A percentile compares a stretch with the other conserved stretches of the same genome.
Conservation (phyloP, 2,329 filamentous ascomycete species). For the Myriosclerotinia curreyana region DNA sequence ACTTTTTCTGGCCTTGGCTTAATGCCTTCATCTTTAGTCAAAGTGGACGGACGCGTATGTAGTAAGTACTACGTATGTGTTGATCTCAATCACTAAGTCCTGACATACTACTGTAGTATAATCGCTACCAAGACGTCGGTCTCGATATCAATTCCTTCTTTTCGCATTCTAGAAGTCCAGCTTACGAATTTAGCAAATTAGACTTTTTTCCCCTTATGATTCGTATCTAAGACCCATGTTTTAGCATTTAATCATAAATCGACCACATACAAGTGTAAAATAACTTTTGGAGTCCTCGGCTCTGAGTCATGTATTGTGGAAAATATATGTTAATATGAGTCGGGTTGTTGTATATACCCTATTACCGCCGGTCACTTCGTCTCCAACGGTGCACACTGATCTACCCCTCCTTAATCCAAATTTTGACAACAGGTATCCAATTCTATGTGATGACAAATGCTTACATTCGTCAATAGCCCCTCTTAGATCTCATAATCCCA, state of each 20-base stretch:
- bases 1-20: neutral
- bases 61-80: neutral
- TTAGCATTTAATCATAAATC: too few relatives aligned
- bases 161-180: neutral
- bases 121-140: too few relatives aligned
- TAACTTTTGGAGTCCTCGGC: too few relatives aligned
- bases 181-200: neutral
- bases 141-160: neutral
- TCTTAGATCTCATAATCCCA: neutral
- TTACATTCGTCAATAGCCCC: neutral
- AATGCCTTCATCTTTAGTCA: neutral
- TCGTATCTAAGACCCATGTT: too few relatives aligned
- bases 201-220: too few relatives aligned
- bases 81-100: neutral
- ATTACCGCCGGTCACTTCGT: too few relatives aligned
- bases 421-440: neutral
- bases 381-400: neutral
- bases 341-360: too few relatives aligned
- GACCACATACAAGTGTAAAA: too few relatives aligned
- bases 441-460: neutral
- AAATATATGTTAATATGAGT: neutral
- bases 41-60: neutral
- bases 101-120: neutral
- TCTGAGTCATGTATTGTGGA: neutral
- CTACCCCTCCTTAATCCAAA: neutral